phyloP scores from a whole-genome alignment of 345 rosid species.

The Corchorus olitorius region DNA sequence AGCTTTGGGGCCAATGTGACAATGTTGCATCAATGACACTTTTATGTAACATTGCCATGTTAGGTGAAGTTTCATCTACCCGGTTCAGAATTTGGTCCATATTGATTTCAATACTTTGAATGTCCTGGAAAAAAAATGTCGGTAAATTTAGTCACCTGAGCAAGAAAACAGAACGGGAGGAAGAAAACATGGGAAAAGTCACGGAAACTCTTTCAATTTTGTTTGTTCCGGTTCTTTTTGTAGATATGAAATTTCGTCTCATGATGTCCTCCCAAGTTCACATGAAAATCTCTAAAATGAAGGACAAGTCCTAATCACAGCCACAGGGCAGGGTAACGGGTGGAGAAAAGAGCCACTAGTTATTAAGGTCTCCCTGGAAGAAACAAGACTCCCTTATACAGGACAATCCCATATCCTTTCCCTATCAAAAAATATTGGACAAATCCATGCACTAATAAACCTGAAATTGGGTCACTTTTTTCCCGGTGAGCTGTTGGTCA shows the following conservation, averaged over 20 bases:
- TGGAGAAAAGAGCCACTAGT: neutral
- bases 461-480: slow-evolving; percentile 5
- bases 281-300: neutral
- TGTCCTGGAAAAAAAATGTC: neutral
- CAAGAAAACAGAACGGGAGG: neutral
- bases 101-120: neutral
- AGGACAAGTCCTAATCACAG: slow-evolving; percentile 18
- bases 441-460: slow-evolving; percentile 12
- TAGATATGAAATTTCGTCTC: neutral
- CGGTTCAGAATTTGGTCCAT: slow-evolving; percentile 6
- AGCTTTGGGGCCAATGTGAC: neutral
- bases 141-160: neutral
- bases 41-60: neutral
- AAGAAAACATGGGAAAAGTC: neutral
- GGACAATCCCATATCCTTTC: slow-evolving; percentile 21
- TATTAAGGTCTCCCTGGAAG: slow-evolving; percentile 40
- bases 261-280: neutral
- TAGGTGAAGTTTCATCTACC: slow-evolving; percentile 7
- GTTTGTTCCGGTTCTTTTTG: neutral
- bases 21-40: neutral
- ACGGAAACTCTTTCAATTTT: neutral
- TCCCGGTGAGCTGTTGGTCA: slow-evolving; percentile 19
- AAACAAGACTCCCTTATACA: slow-evolving; percentile 38
- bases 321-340: slow-evolving; percentile 11
- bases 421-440: slow-evolving; percentile 15